phyloP scores from a whole-genome alignment of 2,329 filamentous ascomycete species.

The Cyphellophora europaea region DNA sequence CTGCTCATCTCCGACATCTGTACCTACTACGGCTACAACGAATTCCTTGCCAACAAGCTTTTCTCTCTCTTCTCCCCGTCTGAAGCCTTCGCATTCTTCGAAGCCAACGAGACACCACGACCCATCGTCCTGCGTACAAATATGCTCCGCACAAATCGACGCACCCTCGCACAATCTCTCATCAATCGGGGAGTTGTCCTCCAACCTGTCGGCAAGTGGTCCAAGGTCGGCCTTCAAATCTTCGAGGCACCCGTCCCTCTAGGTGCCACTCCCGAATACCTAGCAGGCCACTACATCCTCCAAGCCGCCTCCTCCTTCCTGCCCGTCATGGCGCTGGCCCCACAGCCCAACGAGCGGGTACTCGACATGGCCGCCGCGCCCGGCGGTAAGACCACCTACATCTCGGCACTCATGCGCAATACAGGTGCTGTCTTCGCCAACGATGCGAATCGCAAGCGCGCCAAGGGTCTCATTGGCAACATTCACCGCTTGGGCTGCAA shows the following conservation, averaged over 20 bases:
- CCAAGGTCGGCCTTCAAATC: slow-evolving; percentile 91
- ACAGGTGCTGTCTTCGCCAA: slow-evolving; percentile 94
- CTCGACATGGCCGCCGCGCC: slow-evolving; percentile 94
- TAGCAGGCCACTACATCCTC: slow-evolving; percentile 94
- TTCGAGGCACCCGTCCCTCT: slow-evolving; percentile 84
- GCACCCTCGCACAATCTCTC: slow-evolving; percentile 80
- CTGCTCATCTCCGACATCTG: slow-evolving; percentile 88
- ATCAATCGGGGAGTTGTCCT: slow-evolving; percentile 95
- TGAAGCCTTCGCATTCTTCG: slow-evolving; percentile 96
- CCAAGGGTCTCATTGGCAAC: slow-evolving; percentile 96
- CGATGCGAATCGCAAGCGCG: slow-evolving; percentile 85
- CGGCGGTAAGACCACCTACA: slow-evolving; percentile 91
- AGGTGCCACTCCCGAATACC: slow-evolving; percentile 92
- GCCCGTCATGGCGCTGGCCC: slow-evolving; percentile 92
- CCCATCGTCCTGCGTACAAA: slow-evolving; percentile 96
- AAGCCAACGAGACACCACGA: slow-evolving; percentile 90
- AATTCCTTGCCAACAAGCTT: slow-evolving; percentile 91
- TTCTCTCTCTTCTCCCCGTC: slow-evolving; percentile 84
- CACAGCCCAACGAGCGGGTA: slow-evolving; percentile 83
- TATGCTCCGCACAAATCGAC: slow-evolving; percentile 67
- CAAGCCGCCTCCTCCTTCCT: slow-evolving; percentile 95
- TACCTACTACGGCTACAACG: slow-evolving; percentile 92
- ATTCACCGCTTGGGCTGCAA: slow-evolving; percentile 88
- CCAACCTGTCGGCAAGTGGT: slow-evolving; percentile 97
- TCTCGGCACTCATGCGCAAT: slow-evolving; percentile 96